Conservation (phyloP, 768 basidiomycete species). For the Hydnomerulius pinastri region DNA sequence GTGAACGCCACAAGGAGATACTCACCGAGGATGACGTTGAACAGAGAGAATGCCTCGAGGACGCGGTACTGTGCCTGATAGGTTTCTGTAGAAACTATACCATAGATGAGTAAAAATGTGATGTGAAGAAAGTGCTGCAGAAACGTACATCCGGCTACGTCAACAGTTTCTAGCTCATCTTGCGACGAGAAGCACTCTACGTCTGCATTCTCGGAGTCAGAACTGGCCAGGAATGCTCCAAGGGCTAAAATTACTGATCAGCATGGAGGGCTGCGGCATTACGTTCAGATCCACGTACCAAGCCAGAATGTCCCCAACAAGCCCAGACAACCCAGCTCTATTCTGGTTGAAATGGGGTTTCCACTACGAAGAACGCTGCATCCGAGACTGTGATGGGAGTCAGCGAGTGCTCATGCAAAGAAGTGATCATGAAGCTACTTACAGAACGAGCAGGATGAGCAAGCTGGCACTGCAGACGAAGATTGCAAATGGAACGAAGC, state of each 20-base stretch:
- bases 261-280: constrained; percentile 3
- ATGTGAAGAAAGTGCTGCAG: constrained; percentile 2
- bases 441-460: constrained; percentile 69
- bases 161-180: constrained; percentile 52
- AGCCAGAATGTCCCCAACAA: constrained; percentile 80
- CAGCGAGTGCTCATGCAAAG: background rate
- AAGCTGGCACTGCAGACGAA: constrained; percentile 76
- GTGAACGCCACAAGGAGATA: constrained; percentile 5
- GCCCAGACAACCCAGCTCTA: constrained; percentile 72
- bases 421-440: constrained; percentile 28
- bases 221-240: constrained; percentile 69
- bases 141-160: constrained; percentile 66
- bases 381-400: constrained; percentile 47
- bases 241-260: constrained; percentile 52
- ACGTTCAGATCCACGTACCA: constrained; percentile 44
- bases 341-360: constrained; percentile 79
- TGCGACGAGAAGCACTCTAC: constrained; percentile 77
- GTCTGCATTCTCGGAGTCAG: constrained; percentile 76
- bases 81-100: constrained; percentile 76
- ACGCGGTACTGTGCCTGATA: constrained; percentile 90
- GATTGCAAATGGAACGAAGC: constrained; percentile 84
- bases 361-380: constrained; percentile 64
- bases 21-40: constrained; percentile 74
- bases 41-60: constrained; percentile 75
- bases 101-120: constrained; percentile 1